Percentiles rank a stretch among this genome's conserved stretches.
phyloP scores from a whole-genome alignment of 129 eudicot species.

The Flaveria bidentis region DNA sequence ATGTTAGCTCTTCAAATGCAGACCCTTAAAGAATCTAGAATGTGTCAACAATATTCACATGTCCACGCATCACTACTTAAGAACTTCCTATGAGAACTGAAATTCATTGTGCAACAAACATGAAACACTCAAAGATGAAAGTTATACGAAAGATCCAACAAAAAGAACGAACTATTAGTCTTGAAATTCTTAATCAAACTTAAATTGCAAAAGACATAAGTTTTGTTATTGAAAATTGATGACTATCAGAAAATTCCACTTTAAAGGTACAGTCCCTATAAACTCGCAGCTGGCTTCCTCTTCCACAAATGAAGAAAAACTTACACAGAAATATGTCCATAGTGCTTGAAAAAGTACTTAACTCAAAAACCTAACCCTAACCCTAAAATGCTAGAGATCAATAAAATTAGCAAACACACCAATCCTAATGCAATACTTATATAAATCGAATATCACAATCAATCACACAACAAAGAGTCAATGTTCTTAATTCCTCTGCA shows the following conservation, averaged over 20 bases:
- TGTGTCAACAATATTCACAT: not conserved
- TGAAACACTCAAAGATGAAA: not conserved
- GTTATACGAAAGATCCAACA: not conserved
- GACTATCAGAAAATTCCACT: not conserved
- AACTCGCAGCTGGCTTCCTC: not conserved
- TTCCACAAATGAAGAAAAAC: not conserved
- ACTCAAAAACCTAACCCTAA: conserved; percentile 15
- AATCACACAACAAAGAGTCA: conserved; percentile 8
- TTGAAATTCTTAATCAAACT: not conserved
- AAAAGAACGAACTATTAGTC: not conserved
- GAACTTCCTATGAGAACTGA: not conserved
- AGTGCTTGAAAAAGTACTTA: not conserved
- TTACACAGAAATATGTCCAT: not conserved
- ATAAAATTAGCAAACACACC: not conserved
- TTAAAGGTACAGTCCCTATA: not conserved
- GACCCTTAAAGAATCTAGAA: conserved; percentile 11
- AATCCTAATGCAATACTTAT: not conserved
- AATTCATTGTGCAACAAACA: not conserved
- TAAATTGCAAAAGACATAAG: not conserved
- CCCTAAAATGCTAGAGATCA: not conserved
- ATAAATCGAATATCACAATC: not conserved
- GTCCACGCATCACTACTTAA: not conserved
- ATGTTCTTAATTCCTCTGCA: not conserved
- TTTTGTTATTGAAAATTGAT: not conserved
- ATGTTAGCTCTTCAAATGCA: too few species aligned